Evolutionary conservation across 75 land plant genomes (phyloP), one percentile per base, ranked within the genome.

Genomic region (Cryptomeria japonica): DNA sequence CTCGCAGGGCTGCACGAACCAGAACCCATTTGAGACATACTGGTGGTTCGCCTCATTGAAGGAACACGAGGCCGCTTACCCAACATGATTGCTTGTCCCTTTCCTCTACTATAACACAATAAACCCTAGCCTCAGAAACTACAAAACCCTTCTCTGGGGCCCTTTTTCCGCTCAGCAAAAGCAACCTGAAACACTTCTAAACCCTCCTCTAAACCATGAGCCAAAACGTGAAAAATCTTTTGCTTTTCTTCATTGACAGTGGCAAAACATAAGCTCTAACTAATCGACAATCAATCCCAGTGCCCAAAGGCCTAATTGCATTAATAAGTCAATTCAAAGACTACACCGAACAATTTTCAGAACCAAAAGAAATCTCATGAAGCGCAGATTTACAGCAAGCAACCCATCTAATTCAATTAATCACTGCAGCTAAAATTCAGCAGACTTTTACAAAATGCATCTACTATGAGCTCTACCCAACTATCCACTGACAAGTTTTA

Each of bases 41-140:
- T 95, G n/a, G 92, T 90, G 14, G 93, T 95, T 53, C 93, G 86
- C 87, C 88, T 91, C 92, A 95, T 92, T 15, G 93, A 78, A 13
- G 90, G 87, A 22, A 61, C 68, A 18, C 95, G 83, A 8, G 92
- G 86, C 37, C 93, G 85, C 89, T 94, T 95, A 16, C 95, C 96
- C 49, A 93, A 85, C 91, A 92, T 83, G 86, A 88, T 93, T 70
- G 53, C 83, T 70, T 32, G 22, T 5, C 14, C 51, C 7, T 39
- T 16, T 58, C 25, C 3, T 58, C 64, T 4, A 18, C 19, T 22
- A 58, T 4, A 61, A 25, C 68, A 61, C 28, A 61, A 61, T 61
- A 18, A 0, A 6, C 5, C 22, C 28, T 61, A 61, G 1, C 19
- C 58, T 56, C 19, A 56, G 15, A 56, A 56, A 56, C 58, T 15